Evolutionary conservation across 257 asterid species (phyloP).

Genomic region (Gynochthodes officinalis): DNA sequence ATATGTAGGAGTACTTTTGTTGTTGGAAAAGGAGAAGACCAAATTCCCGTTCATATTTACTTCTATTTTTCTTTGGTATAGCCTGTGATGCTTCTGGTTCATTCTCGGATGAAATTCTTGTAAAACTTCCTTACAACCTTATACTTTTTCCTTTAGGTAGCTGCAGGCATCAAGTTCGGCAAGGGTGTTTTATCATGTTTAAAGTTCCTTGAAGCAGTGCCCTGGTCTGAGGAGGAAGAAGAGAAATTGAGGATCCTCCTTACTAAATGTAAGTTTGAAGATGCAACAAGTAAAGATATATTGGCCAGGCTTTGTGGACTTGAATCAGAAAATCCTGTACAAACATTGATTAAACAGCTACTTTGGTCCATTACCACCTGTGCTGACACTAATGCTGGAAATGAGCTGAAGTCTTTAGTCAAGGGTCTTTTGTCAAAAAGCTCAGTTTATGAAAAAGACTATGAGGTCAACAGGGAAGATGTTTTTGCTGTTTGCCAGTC

Average conservation of each 20-base stretch:
- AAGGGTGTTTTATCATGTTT: slow-evolving; percentile 67
- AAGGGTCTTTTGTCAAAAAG: slow-evolving; percentile 72
- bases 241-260: slow-evolving; percentile 72
- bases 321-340: slow-evolving; percentile 47
- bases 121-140: not conserved
- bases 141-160: slow-evolving; percentile 42
- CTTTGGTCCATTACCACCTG: slow-evolving; percentile 62
- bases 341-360: slow-evolving; percentile 59
- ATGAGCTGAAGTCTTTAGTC: slow-evolving; percentile 72
- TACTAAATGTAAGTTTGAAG: slow-evolving; percentile 41
- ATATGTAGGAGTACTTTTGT: not conserved
- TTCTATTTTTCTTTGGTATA: not conserved
- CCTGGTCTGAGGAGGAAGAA: slow-evolving; percentile 97
- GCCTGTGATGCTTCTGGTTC: not conserved
- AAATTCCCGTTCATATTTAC: not conserved
- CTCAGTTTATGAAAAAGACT: slow-evolving; percentile 55
- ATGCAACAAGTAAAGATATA: slow-evolving; percentile 46
- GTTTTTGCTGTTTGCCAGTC: slow-evolving; percentile 50
- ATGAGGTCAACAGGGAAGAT: slow-evolving; percentile 58
- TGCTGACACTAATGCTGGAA: slow-evolving; percentile 59
- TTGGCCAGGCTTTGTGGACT: slow-evolving; percentile 50
- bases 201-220: slow-evolving; percentile 82
- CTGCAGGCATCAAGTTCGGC: slow-evolving; percentile 68
- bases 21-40: not conserved
- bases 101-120: slow-evolving; percentile 10